Evolutionary conservation across 1,284 basidiomycete genomes (phyloP).

Genomic region (Ceratobasidium sp.): DNA sequence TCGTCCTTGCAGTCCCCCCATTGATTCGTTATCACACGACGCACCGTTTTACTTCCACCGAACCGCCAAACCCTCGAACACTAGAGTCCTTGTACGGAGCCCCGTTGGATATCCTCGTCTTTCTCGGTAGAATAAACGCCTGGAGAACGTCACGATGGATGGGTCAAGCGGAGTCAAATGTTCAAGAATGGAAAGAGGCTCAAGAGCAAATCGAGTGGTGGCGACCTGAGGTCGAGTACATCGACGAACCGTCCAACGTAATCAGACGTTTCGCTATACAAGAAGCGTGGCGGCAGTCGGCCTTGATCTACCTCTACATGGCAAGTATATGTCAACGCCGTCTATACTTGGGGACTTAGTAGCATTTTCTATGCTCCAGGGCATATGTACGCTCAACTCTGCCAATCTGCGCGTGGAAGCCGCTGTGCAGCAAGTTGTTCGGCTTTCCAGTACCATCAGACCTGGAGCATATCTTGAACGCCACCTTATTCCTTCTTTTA

Average conservation of each 20-base stretch:
- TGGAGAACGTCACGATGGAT: conserved; percentile 6
- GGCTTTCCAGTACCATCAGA: conserved; percentile 3
- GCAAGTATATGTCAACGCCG: not conserved
- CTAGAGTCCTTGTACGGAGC: conserved; percentile 21
- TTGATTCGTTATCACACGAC: conserved; percentile 1
- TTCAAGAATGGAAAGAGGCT: not conserved
- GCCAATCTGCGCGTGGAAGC: conserved; percentile 22
- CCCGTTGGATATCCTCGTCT: not conserved
- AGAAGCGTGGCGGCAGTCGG: conserved; percentile 23
- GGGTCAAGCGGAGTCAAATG: not conserved
- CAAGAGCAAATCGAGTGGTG: not conserved
- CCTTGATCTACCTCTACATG: conserved; percentile 35
- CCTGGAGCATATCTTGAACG: not conserved
- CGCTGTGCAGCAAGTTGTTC: conserved; percentile 12
- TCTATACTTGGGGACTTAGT: not conserved
- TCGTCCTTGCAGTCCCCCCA: conserved; percentile 5
- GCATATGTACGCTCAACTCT: conserved; percentile 27
- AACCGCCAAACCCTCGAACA: not conserved
- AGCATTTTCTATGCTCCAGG: not conserved
- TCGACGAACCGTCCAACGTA: not conserved
- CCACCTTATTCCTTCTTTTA: conserved; percentile 9
- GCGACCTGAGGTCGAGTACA: not conserved
- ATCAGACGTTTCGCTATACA: conserved; percentile 11
- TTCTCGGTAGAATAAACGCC: conserved; percentile 13
- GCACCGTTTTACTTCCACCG: not conserved